Evolutionary conservation across 2,329 filamentous ascomycete genomes (phyloP).

Genomic region (Trichoderma semiorbis): DNA sequence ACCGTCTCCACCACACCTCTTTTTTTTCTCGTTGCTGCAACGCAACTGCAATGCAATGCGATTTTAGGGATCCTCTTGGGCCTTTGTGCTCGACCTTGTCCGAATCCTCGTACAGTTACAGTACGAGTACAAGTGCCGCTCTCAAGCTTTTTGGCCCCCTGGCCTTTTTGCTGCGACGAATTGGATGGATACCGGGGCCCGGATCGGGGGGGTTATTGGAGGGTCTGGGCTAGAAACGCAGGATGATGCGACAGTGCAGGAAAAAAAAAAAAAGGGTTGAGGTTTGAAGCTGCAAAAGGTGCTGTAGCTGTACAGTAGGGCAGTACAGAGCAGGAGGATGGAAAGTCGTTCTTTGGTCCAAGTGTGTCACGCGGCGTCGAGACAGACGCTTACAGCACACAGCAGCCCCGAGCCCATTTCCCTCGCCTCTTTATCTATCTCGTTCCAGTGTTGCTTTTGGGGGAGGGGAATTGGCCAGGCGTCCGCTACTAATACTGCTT

Average conservation of each 20-base stretch:
- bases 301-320: neutral
- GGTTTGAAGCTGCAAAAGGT: neutral
- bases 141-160: neutral
- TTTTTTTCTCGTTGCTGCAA: neutral
- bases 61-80: neutral
- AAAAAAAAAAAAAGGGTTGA: neutral
- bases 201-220: neutral
- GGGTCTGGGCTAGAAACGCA: slow-evolving; percentile 3
- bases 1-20: slow-evolving; percentile 15
- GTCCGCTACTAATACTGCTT: slow-evolving; percentile 1
- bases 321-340: neutral
- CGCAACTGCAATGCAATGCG: slow-evolving; percentile 1
- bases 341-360: neutral
- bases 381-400: slow-evolving; percentile 14
- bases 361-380: slow-evolving; percentile 14
- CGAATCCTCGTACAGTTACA: neutral
- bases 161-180: slow-evolving; percentile 11
- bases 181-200: slow-evolving; percentile 15
- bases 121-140: neutral
- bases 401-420: slow-evolving; percentile 10
- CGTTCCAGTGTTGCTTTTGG: neutral
- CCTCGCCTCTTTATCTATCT: neutral
- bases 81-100: neutral
- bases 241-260: slow-evolving; percentile 11
- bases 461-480: neutral